Conservation (phyloP, 257 asterid species). For the Gentiana dahurica region DNA sequence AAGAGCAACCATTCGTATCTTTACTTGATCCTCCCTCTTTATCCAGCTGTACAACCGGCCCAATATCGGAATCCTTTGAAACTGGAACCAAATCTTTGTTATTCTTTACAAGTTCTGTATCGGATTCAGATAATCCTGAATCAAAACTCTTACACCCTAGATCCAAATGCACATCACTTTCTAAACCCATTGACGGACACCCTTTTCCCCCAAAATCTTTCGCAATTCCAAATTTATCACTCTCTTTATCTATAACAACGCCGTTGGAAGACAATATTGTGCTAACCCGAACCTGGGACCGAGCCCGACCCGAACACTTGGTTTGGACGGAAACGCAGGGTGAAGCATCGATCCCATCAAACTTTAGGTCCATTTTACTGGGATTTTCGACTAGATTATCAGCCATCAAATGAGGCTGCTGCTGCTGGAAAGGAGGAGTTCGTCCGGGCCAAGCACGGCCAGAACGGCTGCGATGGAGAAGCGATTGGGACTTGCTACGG, state of each 20-base stretch:
- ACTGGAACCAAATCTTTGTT: neutral
- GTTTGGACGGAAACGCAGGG: conserved; percentile 25
- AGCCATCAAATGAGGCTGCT: neutral
- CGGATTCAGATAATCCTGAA: conserved; percentile 5
- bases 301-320: conserved; percentile 22
- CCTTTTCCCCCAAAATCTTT: neutral
- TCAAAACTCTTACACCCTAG: neutral
- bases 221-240: neutral
- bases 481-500: conserved; percentile 40
- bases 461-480: conserved; percentile 26
- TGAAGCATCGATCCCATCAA: conserved; percentile 7
- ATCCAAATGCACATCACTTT: neutral
- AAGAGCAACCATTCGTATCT: neutral
- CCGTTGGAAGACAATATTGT: conserved; percentile 12
- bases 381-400: conserved; percentile 9
- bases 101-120: neutral
- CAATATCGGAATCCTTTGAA: conserved; percentile 1
- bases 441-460: conserved; percentile 15
- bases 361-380: neutral
- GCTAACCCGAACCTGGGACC: conserved; percentile 26
- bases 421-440: neutral
- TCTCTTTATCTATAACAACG: conserved; percentile 8
- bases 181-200: conserved; percentile 3
- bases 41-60: neutral
- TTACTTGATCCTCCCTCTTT: neutral